Percentiles rank a stretch among this genome's conserved stretches.
Conservation (phyloP, 495 filamentous ascomycete species). For the Aspergillus panamensis region DNA sequence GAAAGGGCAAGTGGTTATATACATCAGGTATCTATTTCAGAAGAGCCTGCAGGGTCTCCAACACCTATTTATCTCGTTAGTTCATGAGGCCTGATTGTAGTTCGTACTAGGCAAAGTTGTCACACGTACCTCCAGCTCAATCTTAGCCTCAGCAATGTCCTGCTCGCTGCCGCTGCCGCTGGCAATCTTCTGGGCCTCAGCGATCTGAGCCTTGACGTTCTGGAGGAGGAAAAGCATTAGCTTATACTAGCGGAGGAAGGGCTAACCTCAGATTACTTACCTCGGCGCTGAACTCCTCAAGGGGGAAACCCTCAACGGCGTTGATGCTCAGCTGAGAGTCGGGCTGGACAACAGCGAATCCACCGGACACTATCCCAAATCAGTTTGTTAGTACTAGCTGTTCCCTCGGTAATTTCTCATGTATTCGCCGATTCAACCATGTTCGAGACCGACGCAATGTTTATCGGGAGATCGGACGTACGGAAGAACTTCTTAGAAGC, state of each 20-base stretch:
- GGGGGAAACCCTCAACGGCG: slow-evolving; percentile 86
- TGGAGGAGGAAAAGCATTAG: slow-evolving; percentile 20
- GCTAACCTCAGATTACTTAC: slow-evolving; percentile 35
- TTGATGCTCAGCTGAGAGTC: slow-evolving; percentile 95
- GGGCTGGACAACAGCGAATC: slow-evolving; percentile 95
- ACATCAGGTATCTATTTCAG: slow-evolving; percentile 62
- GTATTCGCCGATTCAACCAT: neutral
- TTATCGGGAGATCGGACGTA: slow-evolving; percentile 51
- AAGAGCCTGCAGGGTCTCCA: slow-evolving; percentile 70
- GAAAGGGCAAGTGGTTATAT: slow-evolving; percentile 41
- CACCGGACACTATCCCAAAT: slow-evolving; percentile 72
- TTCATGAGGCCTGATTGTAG: neutral
- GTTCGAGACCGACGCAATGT: slow-evolving; percentile 10
- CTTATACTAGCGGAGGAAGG: neutral
- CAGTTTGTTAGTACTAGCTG: slow-evolving; percentile 23
- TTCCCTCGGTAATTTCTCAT: neutral
- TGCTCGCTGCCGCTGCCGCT: slow-evolving; percentile 89
- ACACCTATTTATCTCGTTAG: slow-evolving; percentile 47
- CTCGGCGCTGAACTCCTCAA: slow-evolving; percentile 94
- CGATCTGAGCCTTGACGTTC: slow-evolving; percentile 56
- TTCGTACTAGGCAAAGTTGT: slow-evolving; percentile 17
- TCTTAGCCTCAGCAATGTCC: slow-evolving; percentile 97
- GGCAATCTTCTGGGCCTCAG: slow-evolving; percentile 93
- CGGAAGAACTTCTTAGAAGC: slow-evolving; percentile 98
- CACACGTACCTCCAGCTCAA: slow-evolving; percentile 83